phyloP scores from a whole-genome alignment of 345 rosid species.

The Carallia pectinifolia region DNA sequence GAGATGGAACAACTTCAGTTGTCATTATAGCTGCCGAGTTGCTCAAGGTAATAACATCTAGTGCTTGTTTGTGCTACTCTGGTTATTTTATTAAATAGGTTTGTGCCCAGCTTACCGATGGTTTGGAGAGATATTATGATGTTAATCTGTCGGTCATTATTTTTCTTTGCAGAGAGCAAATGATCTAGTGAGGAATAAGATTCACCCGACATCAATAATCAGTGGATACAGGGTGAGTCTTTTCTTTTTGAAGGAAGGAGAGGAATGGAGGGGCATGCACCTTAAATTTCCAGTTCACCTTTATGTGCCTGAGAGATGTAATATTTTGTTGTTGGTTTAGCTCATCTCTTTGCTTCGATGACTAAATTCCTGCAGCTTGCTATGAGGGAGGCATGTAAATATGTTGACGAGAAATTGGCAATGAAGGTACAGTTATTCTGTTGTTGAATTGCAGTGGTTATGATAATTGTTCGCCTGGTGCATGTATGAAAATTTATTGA shows the following conservation, averaged over 20 bases:
- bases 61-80: neutral
- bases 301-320: neutral
- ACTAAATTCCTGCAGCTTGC: conserved; percentile 61
- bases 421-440: conserved; percentile 52
- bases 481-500: neutral
- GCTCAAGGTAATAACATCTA: conserved; percentile 50
- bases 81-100: neutral
- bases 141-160: conserved; percentile 4
- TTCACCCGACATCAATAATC: conserved; percentile 94
- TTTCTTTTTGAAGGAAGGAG: neutral
- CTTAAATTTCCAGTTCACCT: too few species aligned
- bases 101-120: neutral
- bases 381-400: conserved; percentile 97
- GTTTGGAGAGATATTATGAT: neutral
- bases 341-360: conserved; percentile 4
- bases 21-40: conserved; percentile 93
- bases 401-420: conserved; percentile 82
- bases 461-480: neutral
- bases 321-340: neutral
- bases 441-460: neutral
- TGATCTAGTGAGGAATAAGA: conserved; percentile 95
- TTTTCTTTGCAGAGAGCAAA: conserved; percentile 71
- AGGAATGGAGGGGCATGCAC: too few species aligned
- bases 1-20: conserved; percentile 96
- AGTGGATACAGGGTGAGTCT: conserved; percentile 84